Base-by-base conservation (phyloP, 2,329 filamentous ascomycete genomes). In the Diaporthe ampelina region DNA sequence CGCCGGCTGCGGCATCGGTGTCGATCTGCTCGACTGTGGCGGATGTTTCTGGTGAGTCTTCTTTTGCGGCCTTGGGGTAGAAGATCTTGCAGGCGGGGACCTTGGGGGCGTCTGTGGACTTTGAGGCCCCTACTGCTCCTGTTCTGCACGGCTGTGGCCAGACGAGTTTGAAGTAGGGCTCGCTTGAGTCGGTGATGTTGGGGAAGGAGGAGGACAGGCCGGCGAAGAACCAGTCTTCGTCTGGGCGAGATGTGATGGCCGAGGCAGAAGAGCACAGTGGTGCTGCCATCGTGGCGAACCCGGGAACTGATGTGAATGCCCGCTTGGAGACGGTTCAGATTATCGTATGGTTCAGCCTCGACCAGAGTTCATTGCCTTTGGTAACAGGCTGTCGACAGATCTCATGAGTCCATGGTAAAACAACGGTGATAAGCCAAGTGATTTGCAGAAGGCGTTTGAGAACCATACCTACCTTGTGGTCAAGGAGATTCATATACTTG, bases 111-210 rank as follows among this genome's bases (percentile, higher is more conserved):
- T 35, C 48, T 9, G 32, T 7, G 7, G 61, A 7, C n/a, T 24
- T 8, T 37, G 58, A 21, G 45, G 19, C 17, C 40, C 40, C 40
- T 43, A 15, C 35, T 15, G 58, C 35, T 15, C 15, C 7, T 59
- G 40, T 13, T 7, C n/a, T 35, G 54, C 70, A 69, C 9, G 73
- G 70, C 56, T 75, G 73, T 7, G 73, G 45, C 73, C 70, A 75
- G 61, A 58, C 40, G 17, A 75, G 74, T n/a, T 75, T 75, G 74
- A 74, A 75, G 50, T 73, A 74, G 37, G 58, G 72, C 65, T 73
- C 59, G 72, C 58, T 71, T 15, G 70, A 73, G 71, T 74, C 52
- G 32, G 71, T 73, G 24, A 75, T 73, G 48, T 75, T 61, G 7
- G 74, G 74, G 50, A 74, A 75, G 19, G 74, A 75, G 9, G 74